These are phyloP conservation scores for Schizosaccharomyces pombe DNA, from an alignment of 805 yeast genomes.

Conservation along the genomic window ASM294v3 CU329670.1:3685501-3686000, in stretches of 20 bases:
- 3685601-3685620: too few relatives aligned
- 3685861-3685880: conserved; percentile 78
- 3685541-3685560: too few relatives aligned
- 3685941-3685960: conserved; percentile 30
- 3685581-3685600: too few relatives aligned
- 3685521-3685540: too few relatives aligned
- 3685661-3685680: too few relatives aligned
- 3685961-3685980: conserved; percentile 35
- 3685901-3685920: conserved; percentile 88
- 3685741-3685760: neutral
- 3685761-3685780: neutral
- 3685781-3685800: conserved; percentile 16
- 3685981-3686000: conserved; percentile 46
- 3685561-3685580: too few relatives aligned
- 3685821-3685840: conserved; percentile 52
- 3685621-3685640: too few relatives aligned
- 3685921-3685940: conserved; percentile 47
- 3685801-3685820: conserved; percentile 32
- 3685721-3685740: too few relatives aligned
- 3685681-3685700: too few relatives aligned
- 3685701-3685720: too few relatives aligned
- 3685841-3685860: conserved; percentile 38
- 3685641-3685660: too few relatives aligned
- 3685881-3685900: conserved; percentile 27
- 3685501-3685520: too few relatives aligned